Conservation (phyloP, 441 rosid genomes). For the Eutrema salsugineum region DNA sequence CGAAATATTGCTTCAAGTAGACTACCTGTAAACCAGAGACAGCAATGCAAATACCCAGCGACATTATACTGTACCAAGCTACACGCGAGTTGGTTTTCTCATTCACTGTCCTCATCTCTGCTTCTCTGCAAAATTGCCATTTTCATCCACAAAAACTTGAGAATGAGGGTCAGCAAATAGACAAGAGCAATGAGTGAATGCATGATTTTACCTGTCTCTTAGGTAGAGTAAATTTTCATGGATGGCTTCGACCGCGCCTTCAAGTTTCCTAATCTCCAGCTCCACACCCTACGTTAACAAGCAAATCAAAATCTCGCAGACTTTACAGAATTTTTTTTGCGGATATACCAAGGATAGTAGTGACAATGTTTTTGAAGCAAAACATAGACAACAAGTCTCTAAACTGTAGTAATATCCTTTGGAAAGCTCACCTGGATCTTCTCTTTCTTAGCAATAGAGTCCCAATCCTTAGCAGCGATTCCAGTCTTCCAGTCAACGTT, state of each 20-base stretch:
- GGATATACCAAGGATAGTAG: background rate
- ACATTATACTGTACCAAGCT: slow-evolving; percentile 73
- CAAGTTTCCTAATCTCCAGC: slow-evolving; percentile 88
- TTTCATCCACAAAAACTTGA: background rate
- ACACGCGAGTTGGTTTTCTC: slow-evolving; percentile 69
- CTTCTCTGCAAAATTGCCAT: slow-evolving; percentile 53
- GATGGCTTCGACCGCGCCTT: slow-evolving; percentile 81
- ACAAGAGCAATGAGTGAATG: background rate
- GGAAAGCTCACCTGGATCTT: slow-evolving; percentile 64
- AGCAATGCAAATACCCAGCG: slow-evolving; percentile 64
- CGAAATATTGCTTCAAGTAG: slow-evolving; percentile 80
- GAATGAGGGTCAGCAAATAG: background rate
- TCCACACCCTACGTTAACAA: slow-evolving; percentile 66
- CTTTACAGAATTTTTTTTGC: background rate
- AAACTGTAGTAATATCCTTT: background rate
- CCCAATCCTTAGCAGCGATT: slow-evolving; percentile 95
- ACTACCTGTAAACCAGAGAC: slow-evolving; percentile 64
- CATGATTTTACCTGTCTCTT: slow-evolving; percentile 51
- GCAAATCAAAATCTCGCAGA: background rate
- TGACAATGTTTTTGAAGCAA: background rate
- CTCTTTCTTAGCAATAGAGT: slow-evolving; percentile 83
- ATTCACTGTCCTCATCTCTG: slow-evolving; percentile 69
- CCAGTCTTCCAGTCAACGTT: slow-evolving; percentile 95
- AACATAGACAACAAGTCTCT: background rate
- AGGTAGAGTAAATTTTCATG: slow-evolving; percentile 70